Conservation (phyloP, 2,329 filamentous ascomycete species). For the Canariomyces notabilis region DNA sequence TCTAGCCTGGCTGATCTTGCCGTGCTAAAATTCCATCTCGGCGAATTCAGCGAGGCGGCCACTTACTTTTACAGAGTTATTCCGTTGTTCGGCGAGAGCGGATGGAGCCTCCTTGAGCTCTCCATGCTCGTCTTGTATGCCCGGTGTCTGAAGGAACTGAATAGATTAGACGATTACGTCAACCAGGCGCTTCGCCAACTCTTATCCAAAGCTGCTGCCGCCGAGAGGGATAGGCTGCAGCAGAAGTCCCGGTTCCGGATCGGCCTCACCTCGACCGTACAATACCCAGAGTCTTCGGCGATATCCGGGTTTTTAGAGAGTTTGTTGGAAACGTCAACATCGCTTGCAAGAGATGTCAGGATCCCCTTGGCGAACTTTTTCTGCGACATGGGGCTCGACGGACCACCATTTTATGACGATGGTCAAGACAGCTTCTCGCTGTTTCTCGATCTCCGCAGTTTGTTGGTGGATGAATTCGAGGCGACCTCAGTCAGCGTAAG, state of each 20-base stretch:
- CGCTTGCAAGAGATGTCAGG: conserved; percentile 53
- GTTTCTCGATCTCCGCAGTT: conserved; percentile 61
- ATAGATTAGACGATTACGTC: conserved; percentile 73
- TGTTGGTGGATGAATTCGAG: conserved; percentile 65
- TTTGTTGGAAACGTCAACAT: conserved; percentile 41
- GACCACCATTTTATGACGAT: conserved; percentile 63
- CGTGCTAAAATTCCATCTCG: conserved; percentile 70
- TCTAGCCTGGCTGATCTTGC: conserved; percentile 79
- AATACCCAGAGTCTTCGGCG: conserved; percentile 32
- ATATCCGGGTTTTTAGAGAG: conserved; percentile 46
- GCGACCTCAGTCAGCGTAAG: conserved; percentile 62
- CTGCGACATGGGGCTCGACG: conserved; percentile 60
- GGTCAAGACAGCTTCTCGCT: conserved; percentile 72
- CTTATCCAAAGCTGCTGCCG: conserved; percentile 59
- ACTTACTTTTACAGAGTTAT: conserved; percentile 74
- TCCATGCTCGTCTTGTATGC: conserved; percentile 84
- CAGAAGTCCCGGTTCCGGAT: conserved; percentile 34
- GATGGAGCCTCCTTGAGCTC: conserved; percentile 75
- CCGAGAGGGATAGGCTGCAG: conserved; percentile 45
- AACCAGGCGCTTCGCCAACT: conserved; percentile 68
- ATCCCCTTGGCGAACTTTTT: conserved; percentile 72
- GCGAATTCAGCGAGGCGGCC: conserved; percentile 68
- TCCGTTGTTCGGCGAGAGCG: conserved; percentile 69
- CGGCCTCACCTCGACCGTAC: conserved; percentile 23
- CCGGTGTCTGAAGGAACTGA: conserved; percentile 71